Conservation (phyloP, 495 filamentous ascomycete genomes). For the Penicillium psychrofluorescens region DNA sequence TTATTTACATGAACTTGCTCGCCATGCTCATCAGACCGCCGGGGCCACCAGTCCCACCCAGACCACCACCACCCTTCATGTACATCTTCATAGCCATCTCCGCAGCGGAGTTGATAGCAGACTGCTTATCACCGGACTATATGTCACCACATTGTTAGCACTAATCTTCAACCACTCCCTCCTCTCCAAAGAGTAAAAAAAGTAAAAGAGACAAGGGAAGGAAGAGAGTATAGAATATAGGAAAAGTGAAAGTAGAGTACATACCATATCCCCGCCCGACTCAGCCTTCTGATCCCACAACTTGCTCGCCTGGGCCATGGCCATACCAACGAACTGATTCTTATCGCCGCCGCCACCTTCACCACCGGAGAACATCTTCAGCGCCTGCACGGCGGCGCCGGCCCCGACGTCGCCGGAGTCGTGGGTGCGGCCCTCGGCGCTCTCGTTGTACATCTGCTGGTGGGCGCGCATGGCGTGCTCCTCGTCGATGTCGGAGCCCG, state of each 20-base stretch:
- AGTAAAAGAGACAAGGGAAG: no score
- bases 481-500: slow-evolving; percentile 49
- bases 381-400: slow-evolving; percentile 59
- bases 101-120: slow-evolving; percentile 51
- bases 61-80: slow-evolving; percentile 48
- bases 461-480: slow-evolving; percentile 46
- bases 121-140: slow-evolving; percentile 50
- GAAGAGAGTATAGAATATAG: no score
- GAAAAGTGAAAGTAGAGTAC: no score
- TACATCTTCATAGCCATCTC: slow-evolving; percentile 68
- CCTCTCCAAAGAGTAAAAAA: neutral
- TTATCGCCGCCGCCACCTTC: slow-evolving; percentile 35
- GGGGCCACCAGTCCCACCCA: slow-evolving; percentile 38
- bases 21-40: slow-evolving; percentile 50
- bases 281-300: slow-evolving; percentile 53
- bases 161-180: neutral
- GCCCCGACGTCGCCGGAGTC: slow-evolving; percentile 42
- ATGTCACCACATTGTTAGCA: slow-evolving; percentile 9
- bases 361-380: slow-evolving; percentile 56
- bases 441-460: slow-evolving; percentile 45
- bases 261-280: slow-evolving; percentile 40
- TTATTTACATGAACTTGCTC: slow-evolving; percentile 40
- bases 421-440: slow-evolving; percentile 22
- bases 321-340: slow-evolving; percentile 58
- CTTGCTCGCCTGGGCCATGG: slow-evolving; percentile 61